These are phyloP conservation scores for Quercus cerris DNA, from an alignment of 306 rosid genomes.

Conservation along the genomic window DNA sequence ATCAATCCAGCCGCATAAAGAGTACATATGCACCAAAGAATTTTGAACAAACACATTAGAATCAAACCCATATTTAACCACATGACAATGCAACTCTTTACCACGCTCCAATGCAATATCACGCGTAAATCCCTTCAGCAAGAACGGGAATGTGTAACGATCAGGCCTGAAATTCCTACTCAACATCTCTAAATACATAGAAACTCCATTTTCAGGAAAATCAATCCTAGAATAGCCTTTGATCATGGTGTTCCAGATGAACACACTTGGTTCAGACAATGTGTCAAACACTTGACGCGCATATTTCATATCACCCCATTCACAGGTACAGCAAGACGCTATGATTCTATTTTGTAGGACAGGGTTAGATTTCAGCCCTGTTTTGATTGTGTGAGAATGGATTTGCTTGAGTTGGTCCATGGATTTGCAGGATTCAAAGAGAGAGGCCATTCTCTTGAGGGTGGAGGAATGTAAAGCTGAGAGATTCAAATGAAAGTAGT, in stretches of 20 bases:
- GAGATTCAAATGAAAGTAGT: too few species aligned
- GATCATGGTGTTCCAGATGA: conserved; percentile 72
- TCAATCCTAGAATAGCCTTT: conserved; percentile 62
- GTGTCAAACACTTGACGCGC: conserved; percentile 64
- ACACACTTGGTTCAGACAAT: conserved; percentile 61
- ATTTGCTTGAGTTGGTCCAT: conserved; percentile 68
- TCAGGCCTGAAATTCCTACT: conserved; percentile 52
- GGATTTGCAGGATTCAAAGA: conserved; percentile 55
- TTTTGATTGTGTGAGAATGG: conserved; percentile 53
- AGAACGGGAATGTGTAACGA: conserved; percentile 66
- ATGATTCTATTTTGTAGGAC: conserved; percentile 38
- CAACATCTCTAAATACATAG: conserved; percentile 59
- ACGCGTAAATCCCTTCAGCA: conserved; percentile 60
- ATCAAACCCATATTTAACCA: conserved; percentile 58
- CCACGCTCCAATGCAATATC: conserved; percentile 41
- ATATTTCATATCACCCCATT: conserved; percentile 51
- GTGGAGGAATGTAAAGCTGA: background rate
- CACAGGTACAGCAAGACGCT: conserved; percentile 40
- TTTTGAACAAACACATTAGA: conserved; percentile 67
- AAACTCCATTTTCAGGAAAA: conserved; percentile 46
- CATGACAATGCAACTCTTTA: conserved; percentile 59
- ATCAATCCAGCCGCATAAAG: conserved; percentile 51
- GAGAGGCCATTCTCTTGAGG: conserved; percentile 22
- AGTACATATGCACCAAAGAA: conserved; percentile 64
- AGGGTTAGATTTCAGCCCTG: conserved; percentile 43